phyloP scores from a whole-genome alignment of 2,329 filamentous ascomycete species.

The Arthrobotrys sinensis region DNA sequence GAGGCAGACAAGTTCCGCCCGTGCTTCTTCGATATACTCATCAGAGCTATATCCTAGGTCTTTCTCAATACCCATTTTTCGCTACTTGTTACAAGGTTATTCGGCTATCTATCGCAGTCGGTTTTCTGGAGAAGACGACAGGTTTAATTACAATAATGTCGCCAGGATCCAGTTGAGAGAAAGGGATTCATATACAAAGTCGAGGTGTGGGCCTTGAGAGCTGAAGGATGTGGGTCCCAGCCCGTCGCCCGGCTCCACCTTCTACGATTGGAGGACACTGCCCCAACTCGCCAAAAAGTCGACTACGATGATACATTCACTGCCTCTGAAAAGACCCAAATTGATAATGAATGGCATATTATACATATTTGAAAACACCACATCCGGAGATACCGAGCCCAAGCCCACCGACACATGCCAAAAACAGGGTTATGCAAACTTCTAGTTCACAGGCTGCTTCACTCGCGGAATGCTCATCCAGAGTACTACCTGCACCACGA shows the following conservation, averaged over 20 bases:
- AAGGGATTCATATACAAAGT: constrained; percentile 1
- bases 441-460: constrained; percentile 29
- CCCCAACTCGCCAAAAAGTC: background rate
- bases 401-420: background rate
- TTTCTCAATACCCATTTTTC: constrained; percentile 25
- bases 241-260: constrained; percentile 1
- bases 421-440: constrained; percentile 11
- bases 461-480: constrained; percentile 51
- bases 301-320: background rate
- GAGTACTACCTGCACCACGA: constrained; percentile 66
- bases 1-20: constrained; percentile 40
- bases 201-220: background rate
- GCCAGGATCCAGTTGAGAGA: background rate
- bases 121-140: background rate
- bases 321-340: background rate
- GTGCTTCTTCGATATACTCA: constrained; percentile 31
- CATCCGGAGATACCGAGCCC: background rate
- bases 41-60: constrained; percentile 28
- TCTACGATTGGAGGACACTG: constrained; percentile 4
- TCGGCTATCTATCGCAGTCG: background rate
- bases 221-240: constrained; percentile 7
- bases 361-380: constrained; percentile 11
- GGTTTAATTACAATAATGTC: background rate
- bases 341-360: background rate
- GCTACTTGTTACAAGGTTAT: background rate